phyloP scores from a whole-genome alignment of 805 yeast species.

The Lachancea kluyveri region DNA sequence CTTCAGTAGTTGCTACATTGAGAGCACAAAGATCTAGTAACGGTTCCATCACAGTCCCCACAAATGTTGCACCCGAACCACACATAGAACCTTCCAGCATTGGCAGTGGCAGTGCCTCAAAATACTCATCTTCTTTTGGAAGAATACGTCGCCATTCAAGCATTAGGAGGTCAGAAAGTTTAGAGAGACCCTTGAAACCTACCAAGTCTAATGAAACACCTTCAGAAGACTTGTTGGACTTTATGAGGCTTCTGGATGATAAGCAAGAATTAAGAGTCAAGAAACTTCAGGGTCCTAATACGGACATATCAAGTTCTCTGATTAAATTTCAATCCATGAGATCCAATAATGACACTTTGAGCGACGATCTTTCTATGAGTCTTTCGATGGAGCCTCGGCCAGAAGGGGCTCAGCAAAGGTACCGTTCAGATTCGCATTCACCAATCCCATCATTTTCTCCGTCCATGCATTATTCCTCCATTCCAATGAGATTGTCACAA shows the following conservation, averaged over 20 bases:
- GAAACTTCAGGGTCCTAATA: constrained; percentile 13
- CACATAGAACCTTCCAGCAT: constrained; percentile 30
- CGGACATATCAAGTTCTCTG: constrained; percentile 39
- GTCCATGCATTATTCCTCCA: constrained; percentile 22
- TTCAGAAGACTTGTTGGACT: constrained; percentile 51
- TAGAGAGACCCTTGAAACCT: constrained; percentile 19
- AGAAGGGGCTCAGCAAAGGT: constrained; percentile 9
- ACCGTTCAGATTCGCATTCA: constrained; percentile 28
- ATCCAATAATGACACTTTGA: constrained; percentile 46
- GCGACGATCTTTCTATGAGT: constrained; percentile 52
- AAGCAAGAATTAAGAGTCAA: constrained; percentile 43
- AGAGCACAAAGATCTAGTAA: constrained; percentile 37
- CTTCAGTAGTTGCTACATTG: constrained; percentile 36
- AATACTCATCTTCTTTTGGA: constrained; percentile 69
- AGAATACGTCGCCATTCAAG: constrained; percentile 52
- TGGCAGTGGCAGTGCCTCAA: constrained; percentile 43
- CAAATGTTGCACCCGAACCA: constrained; percentile 15
- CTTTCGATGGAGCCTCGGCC: constrained; percentile 28
- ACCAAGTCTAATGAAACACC: constrained; percentile 28
- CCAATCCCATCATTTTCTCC: constrained; percentile 30
- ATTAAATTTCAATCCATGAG: constrained; percentile 46
- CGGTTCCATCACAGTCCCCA: constrained; percentile 27
- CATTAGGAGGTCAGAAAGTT: constrained; percentile 29
- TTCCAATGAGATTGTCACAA: constrained; percentile 27
- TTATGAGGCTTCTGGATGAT: constrained; percentile 64